These are phyloP conservation scores for Pythium guiyangense DNA, from an alignment of 352 stramenopile species.

Conservation along the genomic window DNA sequence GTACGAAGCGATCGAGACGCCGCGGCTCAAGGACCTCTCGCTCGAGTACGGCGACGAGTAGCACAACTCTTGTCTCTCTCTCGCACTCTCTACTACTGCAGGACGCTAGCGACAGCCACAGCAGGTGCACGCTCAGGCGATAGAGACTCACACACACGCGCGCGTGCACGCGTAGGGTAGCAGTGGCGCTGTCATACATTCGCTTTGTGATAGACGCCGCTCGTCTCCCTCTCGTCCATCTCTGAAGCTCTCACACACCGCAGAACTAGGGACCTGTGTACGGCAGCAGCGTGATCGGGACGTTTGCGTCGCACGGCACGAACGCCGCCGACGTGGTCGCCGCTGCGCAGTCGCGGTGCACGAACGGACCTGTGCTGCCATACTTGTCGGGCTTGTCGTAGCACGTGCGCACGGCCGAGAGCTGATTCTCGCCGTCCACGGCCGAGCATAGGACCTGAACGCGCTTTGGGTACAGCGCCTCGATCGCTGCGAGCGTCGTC, in stretches of 20 bases:
- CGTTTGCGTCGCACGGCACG: constrained; percentile 3
- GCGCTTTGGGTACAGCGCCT: constrained; percentile 54
- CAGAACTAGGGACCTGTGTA: constrained; percentile 5
- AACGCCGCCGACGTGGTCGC: constrained; percentile 4
- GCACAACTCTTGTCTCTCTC: not conserved
- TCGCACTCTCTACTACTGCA: no score
- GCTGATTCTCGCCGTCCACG: constrained; percentile 45
- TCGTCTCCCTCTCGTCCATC: not conserved
- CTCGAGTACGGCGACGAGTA: constrained; percentile 25
- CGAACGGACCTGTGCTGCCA: constrained; percentile 2
- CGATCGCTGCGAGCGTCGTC: constrained; percentile 34
- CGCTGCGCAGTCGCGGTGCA: constrained; percentile 6
- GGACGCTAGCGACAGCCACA: no score
- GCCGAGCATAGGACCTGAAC: constrained; percentile 66
- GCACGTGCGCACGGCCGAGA: constrained; percentile 68
- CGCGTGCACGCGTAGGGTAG: not conserved
- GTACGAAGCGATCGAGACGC: constrained; percentile 42
- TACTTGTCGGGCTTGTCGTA: constrained; percentile 31
- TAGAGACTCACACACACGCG: not conserved
- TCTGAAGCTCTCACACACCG: not conserved
- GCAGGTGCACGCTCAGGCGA: not conserved
- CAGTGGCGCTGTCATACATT: not conserved
- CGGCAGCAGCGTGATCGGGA: constrained; percentile 9
- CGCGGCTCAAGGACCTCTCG: constrained; percentile 35
- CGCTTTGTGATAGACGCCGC: not conserved